Conservation (phyloP, 768 basidiomycete species). For the Psilocybe azurescens region DNA sequence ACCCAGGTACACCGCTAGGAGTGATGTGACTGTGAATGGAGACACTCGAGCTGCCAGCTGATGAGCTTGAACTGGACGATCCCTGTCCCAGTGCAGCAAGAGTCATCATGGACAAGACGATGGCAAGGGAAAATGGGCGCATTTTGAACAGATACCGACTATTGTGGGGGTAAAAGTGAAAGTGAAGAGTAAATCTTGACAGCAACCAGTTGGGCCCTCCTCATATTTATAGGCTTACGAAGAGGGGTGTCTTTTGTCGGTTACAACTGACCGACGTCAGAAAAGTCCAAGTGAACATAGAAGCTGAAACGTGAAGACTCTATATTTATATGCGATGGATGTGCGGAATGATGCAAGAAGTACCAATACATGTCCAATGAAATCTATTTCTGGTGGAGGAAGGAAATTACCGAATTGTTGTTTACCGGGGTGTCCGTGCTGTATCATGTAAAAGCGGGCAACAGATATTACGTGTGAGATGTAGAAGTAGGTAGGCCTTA, state of each 20-base stretch:
- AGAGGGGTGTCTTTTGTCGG: background rate
- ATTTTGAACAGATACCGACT: conserved; percentile 4
- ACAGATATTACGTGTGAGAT: background rate
- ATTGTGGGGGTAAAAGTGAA: background rate
- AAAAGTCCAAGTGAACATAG: background rate
- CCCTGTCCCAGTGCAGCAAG: conserved; percentile 10
- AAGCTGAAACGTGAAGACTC: background rate
- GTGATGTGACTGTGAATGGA: conserved; percentile 4
- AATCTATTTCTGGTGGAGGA: background rate
- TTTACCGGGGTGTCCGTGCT: background rate
- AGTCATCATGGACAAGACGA: conserved; percentile 11
- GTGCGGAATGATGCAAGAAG: conserved; percentile 7
- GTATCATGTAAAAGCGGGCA: background rate
- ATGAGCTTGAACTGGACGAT: background rate
- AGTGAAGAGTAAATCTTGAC: background rate
- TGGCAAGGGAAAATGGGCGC: conserved; percentile 10
- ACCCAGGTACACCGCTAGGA: conserved; percentile 20
- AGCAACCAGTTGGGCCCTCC: background rate
- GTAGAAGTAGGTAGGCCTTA: background rate
- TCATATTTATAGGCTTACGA: background rate
- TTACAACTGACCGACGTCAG: background rate
- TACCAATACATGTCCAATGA: background rate
- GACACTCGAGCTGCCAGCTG: background rate
- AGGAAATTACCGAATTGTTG: background rate
- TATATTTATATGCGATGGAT: conserved; percentile 15